These are phyloP conservation scores for Plicaturopsis crispa DNA, from an alignment of 768 basidiomycete genomes.

Conservation along the genomic window DNA sequence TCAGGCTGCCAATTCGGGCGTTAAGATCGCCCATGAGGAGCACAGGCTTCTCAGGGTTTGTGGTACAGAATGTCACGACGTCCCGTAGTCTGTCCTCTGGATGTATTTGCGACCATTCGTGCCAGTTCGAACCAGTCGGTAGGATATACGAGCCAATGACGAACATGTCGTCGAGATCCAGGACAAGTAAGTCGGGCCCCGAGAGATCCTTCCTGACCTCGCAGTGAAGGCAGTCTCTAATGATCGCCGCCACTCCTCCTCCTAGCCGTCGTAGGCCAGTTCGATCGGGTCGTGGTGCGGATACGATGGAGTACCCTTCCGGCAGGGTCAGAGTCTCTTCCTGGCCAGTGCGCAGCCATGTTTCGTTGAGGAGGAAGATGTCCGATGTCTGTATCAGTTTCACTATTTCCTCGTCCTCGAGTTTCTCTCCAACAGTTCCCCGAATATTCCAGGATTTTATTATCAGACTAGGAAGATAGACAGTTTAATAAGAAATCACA, in stretches of 20 bases:
- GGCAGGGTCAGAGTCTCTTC: constrained; percentile 5
- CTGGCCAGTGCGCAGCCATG: constrained; percentile 5
- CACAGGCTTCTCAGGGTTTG: too few relatives aligned
- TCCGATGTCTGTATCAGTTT: constrained; percentile 1
- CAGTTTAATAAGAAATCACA: too few relatives aligned
- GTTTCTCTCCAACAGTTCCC: constrained; percentile 6
- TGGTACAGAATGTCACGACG: too few relatives aligned
- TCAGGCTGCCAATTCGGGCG: too few relatives aligned
- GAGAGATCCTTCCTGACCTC: background rate
- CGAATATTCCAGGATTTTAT: constrained; percentile 7
- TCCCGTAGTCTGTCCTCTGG: constrained; percentile 3
- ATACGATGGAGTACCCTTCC: constrained; percentile 1
- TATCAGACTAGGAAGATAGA: too few relatives aligned
- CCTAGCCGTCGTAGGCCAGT: background rate
- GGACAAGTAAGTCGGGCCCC: constrained; percentile 5
- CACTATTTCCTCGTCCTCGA: background rate
- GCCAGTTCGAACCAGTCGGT: constrained; percentile 1
- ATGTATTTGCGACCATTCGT: constrained; percentile 1
- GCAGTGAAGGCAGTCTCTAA: background rate
- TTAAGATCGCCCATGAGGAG: too few relatives aligned
- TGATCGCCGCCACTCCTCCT: constrained; percentile 6
- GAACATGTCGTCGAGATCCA: constrained; percentile 2
- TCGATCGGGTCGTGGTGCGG: constrained; percentile 6
- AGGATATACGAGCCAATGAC: constrained; percentile 5
- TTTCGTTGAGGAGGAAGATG: constrained; percentile 6